Evolutionary conservation across 352 stramenopile species (phyloP), one percentile per base, ranked within the genome.

Genomic region (Globisporangium canariense): DNA sequence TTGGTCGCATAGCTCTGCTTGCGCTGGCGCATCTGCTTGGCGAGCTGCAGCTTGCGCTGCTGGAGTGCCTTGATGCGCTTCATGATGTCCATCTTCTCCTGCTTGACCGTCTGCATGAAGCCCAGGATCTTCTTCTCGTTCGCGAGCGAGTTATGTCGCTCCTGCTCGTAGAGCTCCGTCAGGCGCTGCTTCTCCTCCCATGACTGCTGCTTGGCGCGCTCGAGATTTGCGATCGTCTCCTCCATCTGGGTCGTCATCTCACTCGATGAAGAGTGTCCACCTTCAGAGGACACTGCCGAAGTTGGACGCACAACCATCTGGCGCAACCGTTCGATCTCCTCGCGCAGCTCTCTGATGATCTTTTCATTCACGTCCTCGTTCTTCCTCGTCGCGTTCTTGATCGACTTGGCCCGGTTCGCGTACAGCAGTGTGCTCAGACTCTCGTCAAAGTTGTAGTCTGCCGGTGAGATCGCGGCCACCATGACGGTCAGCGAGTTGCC

Each of bases 401-500:
- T 97, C 6, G 76, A 82, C 72, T 98, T 98, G 38, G 93, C 94
- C 9, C 94, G 88, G 58, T 92, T 93, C 4, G 90, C 95, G 72
- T 98, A 99, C 50, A 97, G 76, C 7, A 99, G 78, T 7, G 96
- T 99, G 53, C 90, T 90, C 30, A 98, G 66, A 34, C 84, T 98
- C 65, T 99, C 97, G 38, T 98, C 91, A 41, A 87, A 80, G 71
- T 98, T 98, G 62, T 96, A 86, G 55, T 98, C 90, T 1, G 93
- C 91, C 0, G 95, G 91, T 6, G 82, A 96, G 43, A 98, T 91
- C 22, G 92, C 94, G 22, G 94, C 94, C 28, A 99, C 78, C 90
- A 99, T 98, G n/a, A 98, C 83, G 6, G 95, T 98, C 10, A 88
- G 69, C 8, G 91, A 89, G 62, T 98, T 98, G 1, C 94, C 94